Base-by-base conservation (phyloP, 495 filamentous ascomycete species). In the Daldinia vernicosa region DNA sequence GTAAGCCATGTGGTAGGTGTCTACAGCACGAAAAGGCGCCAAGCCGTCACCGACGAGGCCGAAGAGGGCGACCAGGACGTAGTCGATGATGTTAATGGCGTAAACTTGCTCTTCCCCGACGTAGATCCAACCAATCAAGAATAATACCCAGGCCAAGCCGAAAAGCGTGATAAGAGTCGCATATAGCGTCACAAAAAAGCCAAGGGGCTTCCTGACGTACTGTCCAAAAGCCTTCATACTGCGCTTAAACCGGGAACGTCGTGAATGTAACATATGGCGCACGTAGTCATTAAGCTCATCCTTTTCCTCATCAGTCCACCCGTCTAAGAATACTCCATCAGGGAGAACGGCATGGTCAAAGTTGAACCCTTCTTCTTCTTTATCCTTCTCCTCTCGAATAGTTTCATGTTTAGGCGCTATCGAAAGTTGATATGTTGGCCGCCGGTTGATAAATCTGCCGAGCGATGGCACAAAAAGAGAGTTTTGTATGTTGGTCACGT, bases 71-170 rank as follows among this genome's bases (percentile, higher is more conserved):
- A 94, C 91, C 22, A 95, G 83, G 26, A 93, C 80, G 72, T 89
- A 88, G 81, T 95, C 92, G 71, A 93, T 93, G 58, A 93, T 78
- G 59, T 93, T 89, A 75, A 93, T 88, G 66, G 88, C 78, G 70
- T 94, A 91, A 1, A 85, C 74, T 77, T 93, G 89, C 64, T 83
- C 81, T 27, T 87, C 87, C 32, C 90, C 91, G n/a, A 93, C 89
- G 66, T 93, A 92, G 74, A 94, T 92, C 92, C 92, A 94, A 45
- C 91, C 92, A 71, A 95, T 95, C 52, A 95, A 78, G 80, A 93
- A 93, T 33, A 95, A 84, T 0, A 95, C 92, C 92, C 92, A 95
- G 1, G 89, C 91, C 52, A 92, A 83, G 67, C 92, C 92, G 63
- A 93, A 95, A 6, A 92, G 81, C 0, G 92, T 95, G 66, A 95